Base-by-base conservation (phyloP, 495 filamentous ascomycete species). In the Chaetomium tenue region DNA sequence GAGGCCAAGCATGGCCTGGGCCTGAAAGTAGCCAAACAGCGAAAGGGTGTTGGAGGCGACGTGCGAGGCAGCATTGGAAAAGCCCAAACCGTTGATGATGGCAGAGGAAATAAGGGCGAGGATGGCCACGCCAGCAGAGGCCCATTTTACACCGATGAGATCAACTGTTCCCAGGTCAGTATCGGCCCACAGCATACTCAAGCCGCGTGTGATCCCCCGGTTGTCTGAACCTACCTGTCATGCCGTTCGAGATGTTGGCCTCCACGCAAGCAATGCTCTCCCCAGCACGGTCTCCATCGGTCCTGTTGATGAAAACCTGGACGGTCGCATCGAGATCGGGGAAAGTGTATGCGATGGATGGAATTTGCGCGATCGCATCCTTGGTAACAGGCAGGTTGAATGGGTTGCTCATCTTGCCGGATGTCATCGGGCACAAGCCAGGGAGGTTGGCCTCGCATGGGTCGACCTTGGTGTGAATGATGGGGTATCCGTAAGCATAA, bases 31-130 rank as follows among this genome's bases (percentile, higher is more conserved):
- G 47, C 91, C 86, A 67, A 98, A 97, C 9, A 98, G 84, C 25
- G 93, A 96, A 28, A 98, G 79, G 9, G 94, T 89, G 73, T 95
- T 96, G 39, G 93, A 89, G 9, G 94, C 94, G 48, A 98, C 89
- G 75, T 98, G 94, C 22, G 94, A 92, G 40, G 94, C 94, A 7
- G 94, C 95, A 74, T 97, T 98, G n/a, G 93, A 91, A 75, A 97
- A 89, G 33, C 91, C 91, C 11, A 94, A 78, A 7, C 90, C 90
- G 23, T 88, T 90, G 50, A 90, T 87, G 63, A 96, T 85, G 63
- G 91, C 91, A 33, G 91, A 94, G 12, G 89, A 88, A 56, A 93
- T 79, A 37, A 98, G 82, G 63, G 90, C 91, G 52, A 97, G 74
- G 60, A 90, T 91, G 58, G 90, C 90, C 57, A 97, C 92, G 61